Percentiles rank a stretch among this genome's conserved stretches.
These are phyloP conservation scores for Trametes sp. DNA, from an alignment of 1,284 basidiomycete genomes.

Conservation along the genomic window DNA sequence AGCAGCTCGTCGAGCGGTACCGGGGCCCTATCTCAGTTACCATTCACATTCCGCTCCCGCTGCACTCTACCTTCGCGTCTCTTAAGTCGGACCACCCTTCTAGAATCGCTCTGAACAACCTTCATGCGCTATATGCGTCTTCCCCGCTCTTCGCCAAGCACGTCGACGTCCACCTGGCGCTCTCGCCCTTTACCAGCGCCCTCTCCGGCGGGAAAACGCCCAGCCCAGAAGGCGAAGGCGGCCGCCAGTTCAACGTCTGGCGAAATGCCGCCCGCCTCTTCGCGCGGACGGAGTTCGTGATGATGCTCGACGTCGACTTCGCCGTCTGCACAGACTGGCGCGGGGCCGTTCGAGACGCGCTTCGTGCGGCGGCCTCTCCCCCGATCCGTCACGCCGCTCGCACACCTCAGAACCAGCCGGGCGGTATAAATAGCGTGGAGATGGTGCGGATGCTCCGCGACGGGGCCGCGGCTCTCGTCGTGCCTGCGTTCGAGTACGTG, in stretches of 20 bases:
- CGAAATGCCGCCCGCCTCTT: conserved; percentile 84
- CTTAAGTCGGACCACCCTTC: conserved; percentile 39
- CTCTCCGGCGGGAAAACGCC: conserved; percentile 18
- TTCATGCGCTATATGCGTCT: conserved; percentile 71
- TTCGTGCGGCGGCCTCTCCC: conserved; percentile 29
- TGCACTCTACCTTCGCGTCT: conserved; percentile 37
- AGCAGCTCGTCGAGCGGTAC: conserved; percentile 73
- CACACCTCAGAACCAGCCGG: conserved; percentile 18
- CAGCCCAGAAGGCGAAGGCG: conserved; percentile 43
- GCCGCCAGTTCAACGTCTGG: conserved; percentile 88
- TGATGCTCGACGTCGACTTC: conserved; percentile 92
- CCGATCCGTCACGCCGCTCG: conserved; percentile 28
- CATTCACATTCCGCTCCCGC: conserved; percentile 64
- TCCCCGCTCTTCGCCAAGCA: conserved; percentile 67
- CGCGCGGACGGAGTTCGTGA: conserved; percentile 80
- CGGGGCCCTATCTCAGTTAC: conserved; percentile 85
- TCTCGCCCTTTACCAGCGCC: conserved; percentile 68
- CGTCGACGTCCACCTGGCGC: conserved; percentile 88
- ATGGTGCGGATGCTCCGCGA: conserved; percentile 49
- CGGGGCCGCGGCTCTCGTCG: conserved; percentile 72
- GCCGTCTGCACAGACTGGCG: conserved; percentile 83
- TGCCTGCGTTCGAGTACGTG: conserved; percentile 82
- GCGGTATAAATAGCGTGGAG: conserved; percentile 36
- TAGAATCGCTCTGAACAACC: conserved; percentile 55
- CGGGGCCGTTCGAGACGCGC: conserved; percentile 51